A percentile compares a stretch with the other conserved stretches of the same genome.
phyloP scores from a whole-genome alignment of 2,329 filamentous ascomycete species.

The Leptosphaerulina australis region DNA sequence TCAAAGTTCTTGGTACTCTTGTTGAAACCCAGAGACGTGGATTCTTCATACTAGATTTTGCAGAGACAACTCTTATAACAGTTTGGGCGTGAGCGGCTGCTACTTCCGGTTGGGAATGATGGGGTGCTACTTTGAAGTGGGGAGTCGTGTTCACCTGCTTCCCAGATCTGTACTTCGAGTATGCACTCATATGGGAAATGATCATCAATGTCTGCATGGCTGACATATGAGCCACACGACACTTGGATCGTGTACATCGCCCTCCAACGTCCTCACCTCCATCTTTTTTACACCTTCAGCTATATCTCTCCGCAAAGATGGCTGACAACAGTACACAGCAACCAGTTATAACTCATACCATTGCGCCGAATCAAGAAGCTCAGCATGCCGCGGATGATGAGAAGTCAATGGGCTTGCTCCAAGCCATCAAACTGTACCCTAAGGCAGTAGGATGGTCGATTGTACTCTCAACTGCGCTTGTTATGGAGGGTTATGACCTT shows the following conservation, averaged over 20 bases:
- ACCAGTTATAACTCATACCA: conserved; percentile 18
- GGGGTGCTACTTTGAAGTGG: conserved; percentile 14
- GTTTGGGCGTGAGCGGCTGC: conserved; percentile 7
- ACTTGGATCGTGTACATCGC: background rate
- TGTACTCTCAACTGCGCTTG: conserved; percentile 82
- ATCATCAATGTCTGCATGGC: conserved; percentile 23
- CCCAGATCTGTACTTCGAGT: conserved; percentile 7
- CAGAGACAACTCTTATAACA: background rate
- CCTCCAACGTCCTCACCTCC: background rate
- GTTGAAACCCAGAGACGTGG: no score
- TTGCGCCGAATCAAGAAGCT: conserved; percentile 35
- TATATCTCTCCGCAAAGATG: no score
- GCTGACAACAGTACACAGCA: conserved; percentile 26
- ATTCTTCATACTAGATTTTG: background rate
- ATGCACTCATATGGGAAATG: conserved; percentile 5
- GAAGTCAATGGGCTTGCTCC: conserved; percentile 61
- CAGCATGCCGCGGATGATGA: conserved; percentile 52
- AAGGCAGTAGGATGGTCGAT: conserved; percentile 84
- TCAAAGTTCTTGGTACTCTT: background rate
- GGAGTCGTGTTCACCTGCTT: conserved; percentile 24
- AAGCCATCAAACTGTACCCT: conserved; percentile 80
- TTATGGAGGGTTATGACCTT: conserved; percentile 88
- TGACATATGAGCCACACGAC: conserved; percentile 22
- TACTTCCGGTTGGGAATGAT: conserved; percentile 9
- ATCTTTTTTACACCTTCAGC: background rate